Base-by-base conservation (phyloP, 1,284 basidiomycete species). In the Amylostereum areolatum region DNA sequence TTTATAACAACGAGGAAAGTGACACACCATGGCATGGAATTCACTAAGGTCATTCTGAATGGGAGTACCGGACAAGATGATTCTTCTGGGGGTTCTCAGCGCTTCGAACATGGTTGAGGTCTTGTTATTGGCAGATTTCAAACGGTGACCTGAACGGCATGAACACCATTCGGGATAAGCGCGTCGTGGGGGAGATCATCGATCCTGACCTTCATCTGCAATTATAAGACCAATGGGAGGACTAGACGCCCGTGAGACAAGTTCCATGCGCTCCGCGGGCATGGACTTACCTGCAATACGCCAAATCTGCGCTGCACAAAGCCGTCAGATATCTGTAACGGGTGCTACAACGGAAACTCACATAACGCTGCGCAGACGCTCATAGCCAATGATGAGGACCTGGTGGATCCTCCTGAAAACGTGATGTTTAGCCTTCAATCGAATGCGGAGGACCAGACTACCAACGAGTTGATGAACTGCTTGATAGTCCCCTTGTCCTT, bases 21-120 rank as follows among this genome's bases (percentile, higher is more conserved):
- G 33, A 57, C 74, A 47, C 51, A 92, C 92, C 94, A 98, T 98
- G 4, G 94, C 81, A 67, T 95, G 95, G 62, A 97, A 97, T 66
- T 99, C 97, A 50, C 87, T 77, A 18, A 99, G 72, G 63, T 98
- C 92, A 65, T 99, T 99, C 67, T 99, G 92, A 42, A 99, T 92
- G 1, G 97, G 97, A 2, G 97, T 99, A 18, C 97, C 97, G 0
- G 95, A 96, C 3, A 99, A 73, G 46, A 99, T 96, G 52, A 94
- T 78, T 40, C 92, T 74, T 27, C 90, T 74, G 4, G 76, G 76
- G 1, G 90, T 92, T 47, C 72, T 73, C 35, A 99, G 71, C 11
- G 80, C 77, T 53, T 90, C 84, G 62, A 98, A 96, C 81, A 93
- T 91, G 46, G 78, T 79, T 1, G 89, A 89, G 0, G 94, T 97